Evolutionary conservation across 345 rosid genomes (phyloP).

Genomic region (Rhizophora apiculata): DNA sequence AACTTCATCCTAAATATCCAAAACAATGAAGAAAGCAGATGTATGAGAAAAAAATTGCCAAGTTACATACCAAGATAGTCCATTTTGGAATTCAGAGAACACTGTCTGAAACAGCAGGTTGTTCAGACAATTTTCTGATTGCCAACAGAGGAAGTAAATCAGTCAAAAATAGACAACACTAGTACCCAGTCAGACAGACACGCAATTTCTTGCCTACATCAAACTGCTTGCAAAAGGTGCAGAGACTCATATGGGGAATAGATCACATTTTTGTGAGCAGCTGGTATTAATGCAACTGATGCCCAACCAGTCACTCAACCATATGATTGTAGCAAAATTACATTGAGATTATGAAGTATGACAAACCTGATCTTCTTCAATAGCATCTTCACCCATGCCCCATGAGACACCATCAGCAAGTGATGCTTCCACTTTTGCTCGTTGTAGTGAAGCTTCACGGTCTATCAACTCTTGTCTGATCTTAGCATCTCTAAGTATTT

Average conservation of each 20-base stretch:
- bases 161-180: not conserved
- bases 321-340: not conserved
- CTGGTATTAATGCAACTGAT: not conserved
- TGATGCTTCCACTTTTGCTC: constrained; percentile 73
- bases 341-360: constrained; percentile 2
- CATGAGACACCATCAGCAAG: constrained; percentile 95
- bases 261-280: not conserved
- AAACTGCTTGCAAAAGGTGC: not conserved
- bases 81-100: constrained; percentile 4
- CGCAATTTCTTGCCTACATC: not conserved
- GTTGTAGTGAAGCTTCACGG: constrained; percentile 76
- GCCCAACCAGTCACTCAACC: not conserved
- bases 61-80: not conserved
- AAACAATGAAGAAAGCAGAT: constrained; percentile 11
- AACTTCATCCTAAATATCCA: constrained; percentile 59
- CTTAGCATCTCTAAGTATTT: constrained; percentile 58
- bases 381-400: constrained; percentile 99
- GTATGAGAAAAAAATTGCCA: not conserved
- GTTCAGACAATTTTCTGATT: constrained; percentile 3
- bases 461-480: constrained; percentile 53
- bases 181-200: not conserved
- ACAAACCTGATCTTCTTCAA: constrained; percentile 90
- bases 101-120: not conserved
- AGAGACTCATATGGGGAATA: not conserved
- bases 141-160: not conserved